These are phyloP conservation scores for Starmerella floricola DNA, from an alignment of 805 yeast species.

Conservation along the genomic window DNA sequence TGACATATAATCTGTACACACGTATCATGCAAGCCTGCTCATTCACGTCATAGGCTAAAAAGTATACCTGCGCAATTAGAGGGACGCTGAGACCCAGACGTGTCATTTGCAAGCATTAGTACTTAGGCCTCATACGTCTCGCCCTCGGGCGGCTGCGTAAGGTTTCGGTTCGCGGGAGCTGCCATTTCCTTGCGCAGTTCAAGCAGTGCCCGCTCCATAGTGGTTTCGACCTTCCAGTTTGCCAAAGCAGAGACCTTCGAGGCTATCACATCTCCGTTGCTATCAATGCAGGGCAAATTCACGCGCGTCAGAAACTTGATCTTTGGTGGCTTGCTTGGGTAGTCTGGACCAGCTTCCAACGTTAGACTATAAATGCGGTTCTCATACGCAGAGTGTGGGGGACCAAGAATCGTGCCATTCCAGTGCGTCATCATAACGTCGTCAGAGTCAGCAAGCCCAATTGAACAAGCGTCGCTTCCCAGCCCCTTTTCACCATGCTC, in stretches of 20 bases:
- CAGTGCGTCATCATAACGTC: slow-evolving; percentile 89
- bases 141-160: slow-evolving; percentile 89
- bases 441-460: slow-evolving; percentile 80
- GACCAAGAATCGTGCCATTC: slow-evolving; percentile 97
- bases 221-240: slow-evolving; percentile 80
- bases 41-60: no score
- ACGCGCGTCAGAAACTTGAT: slow-evolving; percentile 73
- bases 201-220: slow-evolving; percentile 83
- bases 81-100: no score
- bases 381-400: slow-evolving; percentile 84
- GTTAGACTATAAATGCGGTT: slow-evolving; percentile 81
- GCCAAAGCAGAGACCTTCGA: slow-evolving; percentile 53
- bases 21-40: no score
- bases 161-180: slow-evolving; percentile 61
- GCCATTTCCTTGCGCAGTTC: slow-evolving; percentile 85
- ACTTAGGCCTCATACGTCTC: slow-evolving; percentile 36
- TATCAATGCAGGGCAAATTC: slow-evolving; percentile 85
- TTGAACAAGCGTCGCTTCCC: slow-evolving; percentile 93
- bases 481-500: slow-evolving; percentile 97
- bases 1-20: no score
- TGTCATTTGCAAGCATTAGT: no score
- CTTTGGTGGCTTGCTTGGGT: slow-evolving; percentile 82
- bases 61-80: no score
- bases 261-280: slow-evolving; percentile 41
- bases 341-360: slow-evolving; percentile 67